phyloP scores from a whole-genome alignment of 164 flowering plant genomes.

The Saururus chinensis region DNA sequence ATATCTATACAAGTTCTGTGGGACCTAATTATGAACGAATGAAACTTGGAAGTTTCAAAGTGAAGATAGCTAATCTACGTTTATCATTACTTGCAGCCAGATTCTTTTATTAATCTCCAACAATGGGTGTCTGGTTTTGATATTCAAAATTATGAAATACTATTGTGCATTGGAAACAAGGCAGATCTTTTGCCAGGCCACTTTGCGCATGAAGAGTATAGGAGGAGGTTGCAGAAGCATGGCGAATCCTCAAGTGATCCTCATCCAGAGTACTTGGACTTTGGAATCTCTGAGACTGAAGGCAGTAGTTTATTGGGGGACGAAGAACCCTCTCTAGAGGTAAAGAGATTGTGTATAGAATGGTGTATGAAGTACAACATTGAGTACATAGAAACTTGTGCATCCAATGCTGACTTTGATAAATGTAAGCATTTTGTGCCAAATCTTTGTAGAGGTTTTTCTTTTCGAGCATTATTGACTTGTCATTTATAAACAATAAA shows the following conservation, averaged over 20 bases:
- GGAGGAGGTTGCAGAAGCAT: constrained; percentile 38
- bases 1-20: too few species aligned
- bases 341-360: constrained; percentile 56
- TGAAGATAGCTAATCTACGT: neutral
- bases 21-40: too few species aligned
- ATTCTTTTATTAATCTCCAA: constrained; percentile 52
- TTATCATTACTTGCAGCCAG: constrained; percentile 34
- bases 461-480: neutral
- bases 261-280: constrained; percentile 32
- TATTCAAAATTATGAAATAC: constrained; percentile 55
- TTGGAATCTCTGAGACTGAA: constrained; percentile 70
- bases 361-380: constrained; percentile 88
- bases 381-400: constrained; percentile 90
- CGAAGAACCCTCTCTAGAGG: constrained; percentile 44
- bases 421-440: constrained; percentile 44
- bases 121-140: constrained; percentile 62
- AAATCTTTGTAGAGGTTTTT: neutral
- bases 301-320: constrained; percentile 69
- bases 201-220: constrained; percentile 74
- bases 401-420: constrained; percentile 83
- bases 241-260: constrained; percentile 28
- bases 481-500: neutral
- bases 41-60: neutral
- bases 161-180: constrained; percentile 88
- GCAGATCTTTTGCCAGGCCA: constrained; percentile 86